Conservation (phyloP, 2,329 filamentous ascomycete genomes). For the Fusarium mexicanum region DNA sequence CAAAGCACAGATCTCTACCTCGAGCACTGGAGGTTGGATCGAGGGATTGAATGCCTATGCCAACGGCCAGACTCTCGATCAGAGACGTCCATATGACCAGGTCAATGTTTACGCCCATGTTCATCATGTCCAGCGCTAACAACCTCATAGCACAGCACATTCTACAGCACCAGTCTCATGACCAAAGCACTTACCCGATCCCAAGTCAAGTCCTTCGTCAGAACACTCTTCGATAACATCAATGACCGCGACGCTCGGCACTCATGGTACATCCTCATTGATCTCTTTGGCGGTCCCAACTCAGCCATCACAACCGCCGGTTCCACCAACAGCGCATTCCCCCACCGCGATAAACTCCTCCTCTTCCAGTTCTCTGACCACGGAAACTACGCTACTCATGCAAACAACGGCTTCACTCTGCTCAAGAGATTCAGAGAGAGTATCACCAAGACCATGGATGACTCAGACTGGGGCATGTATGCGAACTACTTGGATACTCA, state of each 20-base stretch:
- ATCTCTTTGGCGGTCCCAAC: constrained; percentile 48
- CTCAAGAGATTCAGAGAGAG: constrained; percentile 49
- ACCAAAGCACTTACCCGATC: constrained; percentile 38
- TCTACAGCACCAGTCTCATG: constrained; percentile 46
- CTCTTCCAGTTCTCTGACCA: constrained; percentile 62
- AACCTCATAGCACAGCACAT: constrained; percentile 38
- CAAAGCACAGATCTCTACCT: constrained; percentile 1
- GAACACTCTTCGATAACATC: constrained; percentile 30
- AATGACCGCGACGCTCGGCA: constrained; percentile 18
- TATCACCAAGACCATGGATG: constrained; percentile 42
- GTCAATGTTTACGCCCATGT: not conserved
- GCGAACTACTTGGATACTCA: constrained; percentile 54
- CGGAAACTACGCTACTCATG: constrained; percentile 42
- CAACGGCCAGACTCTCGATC: constrained; percentile 29
- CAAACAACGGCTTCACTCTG: constrained; percentile 46
- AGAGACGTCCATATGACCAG: constrained; percentile 40
- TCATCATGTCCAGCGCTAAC: not conserved
- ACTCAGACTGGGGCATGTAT: constrained; percentile 52
- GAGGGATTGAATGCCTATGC: constrained; percentile 39
- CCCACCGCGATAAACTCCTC: constrained; percentile 56
- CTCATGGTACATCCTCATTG: constrained; percentile 41
- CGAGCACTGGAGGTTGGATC: constrained; percentile 40
- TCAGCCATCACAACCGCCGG: constrained; percentile 48
- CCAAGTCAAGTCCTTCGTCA: constrained; percentile 37
- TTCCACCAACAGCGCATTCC: constrained; percentile 47